phyloP scores from a whole-genome alignment of 2,329 filamentous ascomycete species.

The Aureobasidium pullulans region DNA sequence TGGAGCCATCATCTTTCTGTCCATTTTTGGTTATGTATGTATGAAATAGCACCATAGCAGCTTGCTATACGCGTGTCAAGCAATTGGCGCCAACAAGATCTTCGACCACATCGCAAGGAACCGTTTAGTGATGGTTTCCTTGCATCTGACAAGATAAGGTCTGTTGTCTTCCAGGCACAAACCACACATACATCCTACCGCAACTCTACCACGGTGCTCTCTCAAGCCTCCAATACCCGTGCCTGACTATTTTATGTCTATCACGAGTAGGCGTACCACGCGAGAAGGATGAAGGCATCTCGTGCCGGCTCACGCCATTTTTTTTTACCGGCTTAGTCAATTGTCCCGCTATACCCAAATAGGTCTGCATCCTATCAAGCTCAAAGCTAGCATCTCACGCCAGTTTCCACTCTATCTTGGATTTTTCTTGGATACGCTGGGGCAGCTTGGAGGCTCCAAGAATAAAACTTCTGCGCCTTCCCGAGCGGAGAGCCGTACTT shows the following conservation, averaged over 20 bases:
- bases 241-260: not conserved
- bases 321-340: not conserved
- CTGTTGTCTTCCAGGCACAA: not conserved
- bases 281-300: not conserved
- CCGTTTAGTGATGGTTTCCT: not conserved
- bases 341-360: not conserved
- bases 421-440: not conserved
- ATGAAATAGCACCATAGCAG: not conserved
- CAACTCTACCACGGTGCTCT: not conserved
- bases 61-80: not conserved
- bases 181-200: not conserved
- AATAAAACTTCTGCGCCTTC: conserved; percentile 1
- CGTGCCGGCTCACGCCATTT: not conserved
- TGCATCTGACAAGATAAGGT: not conserved
- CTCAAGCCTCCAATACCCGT: not conserved
- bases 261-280: not conserved
- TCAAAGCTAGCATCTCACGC: not conserved
- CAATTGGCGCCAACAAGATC: not conserved
- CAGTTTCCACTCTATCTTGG: conserved; percentile 9
- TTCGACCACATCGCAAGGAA: not conserved
- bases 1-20: not conserved
- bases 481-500: conserved; percentile 14
- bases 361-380: not conserved
- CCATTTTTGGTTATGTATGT: not conserved
- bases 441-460: not conserved